Percentiles rank a stretch among this genome's conserved stretches.
Evolutionary conservation across 768 basidiomycete genomes (phyloP).

Genomic region (Podaxis sp.): DNA sequence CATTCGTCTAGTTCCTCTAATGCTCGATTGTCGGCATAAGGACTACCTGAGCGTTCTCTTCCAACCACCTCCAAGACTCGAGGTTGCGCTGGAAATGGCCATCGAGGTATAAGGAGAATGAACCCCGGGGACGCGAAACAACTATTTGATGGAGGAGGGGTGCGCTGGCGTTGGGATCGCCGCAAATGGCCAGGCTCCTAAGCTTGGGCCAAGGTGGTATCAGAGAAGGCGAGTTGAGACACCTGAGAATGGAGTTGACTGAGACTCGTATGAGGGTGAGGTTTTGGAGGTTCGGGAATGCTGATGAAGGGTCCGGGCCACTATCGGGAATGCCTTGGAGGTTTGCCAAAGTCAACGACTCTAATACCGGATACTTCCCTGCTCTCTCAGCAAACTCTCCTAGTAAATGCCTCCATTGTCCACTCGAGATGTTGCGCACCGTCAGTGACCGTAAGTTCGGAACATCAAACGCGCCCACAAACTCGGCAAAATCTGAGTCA

Average conservation of each 20-base stretch:
- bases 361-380: constrained; percentile 12
- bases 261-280: constrained; percentile 23
- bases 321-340: constrained; percentile 1
- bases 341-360: constrained; percentile 13
- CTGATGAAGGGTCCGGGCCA: constrained; percentile 15
- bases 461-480: constrained; percentile 25
- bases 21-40: constrained; percentile 9
- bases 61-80: constrained; percentile 30
- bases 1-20: neutral
- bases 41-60: constrained; percentile 22
- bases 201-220: constrained; percentile 23
- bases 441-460: constrained; percentile 15
- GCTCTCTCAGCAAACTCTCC: constrained; percentile 9
- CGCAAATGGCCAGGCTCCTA: constrained; percentile 21
- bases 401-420: constrained; percentile 13
- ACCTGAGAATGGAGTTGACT: constrained; percentile 26
- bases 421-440: constrained; percentile 10
- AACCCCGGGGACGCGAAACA: constrained; percentile 18
- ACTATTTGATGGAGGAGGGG: constrained; percentile 30
- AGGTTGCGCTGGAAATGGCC: constrained; percentile 20
- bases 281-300: constrained; percentile 27
- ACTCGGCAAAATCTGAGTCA: constrained; percentile 22
- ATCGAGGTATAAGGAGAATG: constrained; percentile 25
- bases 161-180: constrained; percentile 24
- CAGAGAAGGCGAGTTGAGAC: constrained; percentile 16